Base-by-base conservation (phyloP, 2,329 filamentous ascomycete species). In the Ascochyta clinopodiicola region DNA sequence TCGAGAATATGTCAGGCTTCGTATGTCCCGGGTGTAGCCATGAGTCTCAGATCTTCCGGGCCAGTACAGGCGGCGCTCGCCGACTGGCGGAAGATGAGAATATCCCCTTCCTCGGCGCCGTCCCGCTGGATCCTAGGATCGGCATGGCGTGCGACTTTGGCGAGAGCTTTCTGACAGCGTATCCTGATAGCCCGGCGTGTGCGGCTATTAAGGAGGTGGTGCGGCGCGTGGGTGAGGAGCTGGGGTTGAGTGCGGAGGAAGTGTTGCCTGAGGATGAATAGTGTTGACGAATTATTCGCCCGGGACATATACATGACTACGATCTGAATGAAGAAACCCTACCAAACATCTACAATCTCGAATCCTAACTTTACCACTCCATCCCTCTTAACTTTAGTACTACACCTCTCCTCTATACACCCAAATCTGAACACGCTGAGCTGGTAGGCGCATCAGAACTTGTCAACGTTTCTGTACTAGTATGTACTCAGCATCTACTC, bases 1-100 rank as follows among this genome's bases (percentile, higher is more conserved):
- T 96, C 15, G 95, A 99, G 81, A 99, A 99, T 72, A 99, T 99
- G 95, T 91, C 88, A 55, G 92, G 92, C 3, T 99, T 98, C 67
- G 93, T 99, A 48, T 99, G 95, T 72, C 93, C 93, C 9, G 94
- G 91, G 52, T 99, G 95, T 77, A 90, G 86, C 50, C 87, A 92
- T 51, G 81, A 86, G 67, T 84, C 81, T 68, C 86, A 96, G 74
- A 96, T 99, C 44, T 99, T 99, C 80, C 84, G 87, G 65, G 88
- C 95, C 10, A 96, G 91, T 9, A 99, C 95, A 0, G 95, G 95
- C 8, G 95, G 96, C 19, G 95, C 91, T 2, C 82, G 83, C 51
- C 86, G 85, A 37, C 76, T 99, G 62, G 94, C 95, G 2, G 82
- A 89, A 73, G 94, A 98, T 75, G 92, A 94, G 83, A 85, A 84